These are phyloP conservation scores for Pichia inconspicua DNA, from an alignment of 1,139 yeast species.

Conservation along the genomic window DNA sequence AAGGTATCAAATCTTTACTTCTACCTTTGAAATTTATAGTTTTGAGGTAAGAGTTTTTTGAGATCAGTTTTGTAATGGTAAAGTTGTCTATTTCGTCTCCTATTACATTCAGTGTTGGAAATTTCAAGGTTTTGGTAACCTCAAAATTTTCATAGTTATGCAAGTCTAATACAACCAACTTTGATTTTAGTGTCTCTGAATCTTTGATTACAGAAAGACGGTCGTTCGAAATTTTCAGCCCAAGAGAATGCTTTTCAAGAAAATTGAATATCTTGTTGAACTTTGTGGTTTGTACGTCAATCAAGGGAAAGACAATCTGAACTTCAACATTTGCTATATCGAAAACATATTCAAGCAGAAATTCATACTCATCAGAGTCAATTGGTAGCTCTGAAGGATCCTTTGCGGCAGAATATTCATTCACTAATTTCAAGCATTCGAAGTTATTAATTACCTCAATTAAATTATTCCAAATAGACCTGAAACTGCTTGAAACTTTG, in stretches of 20 bases:
- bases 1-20: slow-evolving; percentile 4
- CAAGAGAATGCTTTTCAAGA: slow-evolving; percentile 6
- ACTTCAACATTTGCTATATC: slow-evolving; percentile 1
- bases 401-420: neutral
- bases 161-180: slow-evolving; percentile 10
- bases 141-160: slow-evolving; percentile 31
- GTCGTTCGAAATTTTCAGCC: slow-evolving; percentile 11
- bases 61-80: slow-evolving; percentile 6
- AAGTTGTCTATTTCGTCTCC: slow-evolving; percentile 14
- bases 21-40: slow-evolving; percentile 13
- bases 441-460: slow-evolving; percentile 7
- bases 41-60: slow-evolving; percentile 5
- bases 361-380: slow-evolving; percentile 11
- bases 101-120: slow-evolving; percentile 11
- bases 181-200: slow-evolving; percentile 7
- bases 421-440: slow-evolving; percentile 12
- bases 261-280: slow-evolving; percentile 11
- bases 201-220: slow-evolving; percentile 13
- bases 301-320: slow-evolving; percentile 9
- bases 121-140: slow-evolving; percentile 36
- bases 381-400: slow-evolving; percentile 11
- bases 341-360: slow-evolving; percentile 10
- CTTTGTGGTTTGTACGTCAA: slow-evolving; percentile 14
- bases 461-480: slow-evolving; percentile 4
- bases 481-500: neutral